These are phyloP conservation scores for Verticillium nubilum DNA, from an alignment of 2,329 filamentous ascomycete genomes.

Conservation along the genomic window DNA sequence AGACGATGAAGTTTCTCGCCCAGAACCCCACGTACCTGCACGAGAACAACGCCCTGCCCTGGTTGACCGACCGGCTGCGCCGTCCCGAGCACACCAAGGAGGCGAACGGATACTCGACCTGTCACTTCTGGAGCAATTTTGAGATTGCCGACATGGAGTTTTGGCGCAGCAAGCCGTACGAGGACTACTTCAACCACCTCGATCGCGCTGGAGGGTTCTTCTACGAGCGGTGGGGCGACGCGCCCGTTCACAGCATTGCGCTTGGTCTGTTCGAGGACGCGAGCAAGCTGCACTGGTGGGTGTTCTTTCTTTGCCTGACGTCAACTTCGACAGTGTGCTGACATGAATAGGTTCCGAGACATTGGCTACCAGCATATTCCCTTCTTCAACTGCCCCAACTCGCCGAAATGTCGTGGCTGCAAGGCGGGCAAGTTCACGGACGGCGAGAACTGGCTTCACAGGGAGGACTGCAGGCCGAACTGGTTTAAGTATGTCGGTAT, in stretches of 20 bases:
- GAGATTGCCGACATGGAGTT: constrained; percentile 92
- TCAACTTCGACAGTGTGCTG: too few species aligned
- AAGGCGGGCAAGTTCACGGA: constrained; percentile 83
- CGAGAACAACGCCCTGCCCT: constrained; percentile 78
- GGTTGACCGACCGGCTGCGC: constrained; percentile 73
- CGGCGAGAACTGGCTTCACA: constrained; percentile 76
- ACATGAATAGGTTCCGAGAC: constrained; percentile 77
- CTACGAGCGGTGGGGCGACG: constrained; percentile 98
- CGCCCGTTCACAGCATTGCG: constrained; percentile 91
- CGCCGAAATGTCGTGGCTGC: constrained; percentile 85
- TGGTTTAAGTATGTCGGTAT: constrained; percentile 96
- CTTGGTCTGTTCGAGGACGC: constrained; percentile 88
- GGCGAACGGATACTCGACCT: constrained; percentile 93
- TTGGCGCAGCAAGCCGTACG: constrained; percentile 84
- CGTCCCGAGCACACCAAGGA: constrained; percentile 74
- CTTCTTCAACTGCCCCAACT: constrained; percentile 98
- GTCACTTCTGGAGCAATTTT: constrained; percentile 99
- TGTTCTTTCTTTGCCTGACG: too few species aligned
- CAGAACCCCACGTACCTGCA: constrained; percentile 78
- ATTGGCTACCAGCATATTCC: constrained; percentile 98
- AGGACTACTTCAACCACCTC: constrained; percentile 93
- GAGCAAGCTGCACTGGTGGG: constrained; percentile 87
- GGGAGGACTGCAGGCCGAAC: constrained; percentile 89
- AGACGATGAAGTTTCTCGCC: constrained; percentile 84
- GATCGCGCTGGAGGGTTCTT: constrained; percentile 95